These are phyloP conservation scores for Fusarium hainanense DNA, from an alignment of 2,329 filamentous ascomycete genomes.

Conservation along the genomic window DNA sequence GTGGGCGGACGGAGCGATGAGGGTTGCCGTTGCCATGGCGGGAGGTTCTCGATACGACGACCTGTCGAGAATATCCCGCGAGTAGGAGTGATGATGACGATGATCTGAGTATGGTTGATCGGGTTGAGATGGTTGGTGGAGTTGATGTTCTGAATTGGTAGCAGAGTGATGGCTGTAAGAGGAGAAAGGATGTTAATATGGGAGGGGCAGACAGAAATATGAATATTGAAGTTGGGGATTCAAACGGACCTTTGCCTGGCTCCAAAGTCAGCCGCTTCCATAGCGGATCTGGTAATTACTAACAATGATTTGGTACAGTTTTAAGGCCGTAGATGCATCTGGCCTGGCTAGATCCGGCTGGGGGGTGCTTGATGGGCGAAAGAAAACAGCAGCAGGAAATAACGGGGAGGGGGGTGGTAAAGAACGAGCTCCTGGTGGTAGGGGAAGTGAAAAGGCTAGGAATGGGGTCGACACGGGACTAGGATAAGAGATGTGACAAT, in stretches of 20 bases:
- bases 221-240: conserved; percentile 43
- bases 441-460: conserved; percentile 42
- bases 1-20: conserved; percentile 51
- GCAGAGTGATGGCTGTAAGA: conserved; percentile 44
- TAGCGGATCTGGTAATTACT: conserved; percentile 53
- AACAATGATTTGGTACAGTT: conserved; percentile 51
- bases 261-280: conserved; percentile 54
- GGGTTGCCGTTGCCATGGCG: conserved; percentile 54
- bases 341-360: conserved; percentile 50
- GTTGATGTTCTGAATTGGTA: conserved; percentile 38
- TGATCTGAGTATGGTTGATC: conserved; percentile 40
- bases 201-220: conserved; percentile 42
- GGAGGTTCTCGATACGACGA: conserved; percentile 48
- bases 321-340: conserved; percentile 54
- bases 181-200: conserved; percentile 45
- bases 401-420: conserved; percentile 39
- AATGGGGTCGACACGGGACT: conserved; percentile 47
- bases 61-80: conserved; percentile 47
- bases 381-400: conserved; percentile 31
- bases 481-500: conserved; percentile 45
- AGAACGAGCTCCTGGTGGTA: conserved; percentile 37
- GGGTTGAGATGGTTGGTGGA: conserved; percentile 41
- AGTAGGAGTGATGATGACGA: conserved; percentile 42
- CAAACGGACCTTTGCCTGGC: conserved; percentile 53
- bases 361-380: conserved; percentile 39